Conservation (phyloP, 2,329 filamentous ascomycete genomes). For the Sphaceloma murrayae region DNA sequence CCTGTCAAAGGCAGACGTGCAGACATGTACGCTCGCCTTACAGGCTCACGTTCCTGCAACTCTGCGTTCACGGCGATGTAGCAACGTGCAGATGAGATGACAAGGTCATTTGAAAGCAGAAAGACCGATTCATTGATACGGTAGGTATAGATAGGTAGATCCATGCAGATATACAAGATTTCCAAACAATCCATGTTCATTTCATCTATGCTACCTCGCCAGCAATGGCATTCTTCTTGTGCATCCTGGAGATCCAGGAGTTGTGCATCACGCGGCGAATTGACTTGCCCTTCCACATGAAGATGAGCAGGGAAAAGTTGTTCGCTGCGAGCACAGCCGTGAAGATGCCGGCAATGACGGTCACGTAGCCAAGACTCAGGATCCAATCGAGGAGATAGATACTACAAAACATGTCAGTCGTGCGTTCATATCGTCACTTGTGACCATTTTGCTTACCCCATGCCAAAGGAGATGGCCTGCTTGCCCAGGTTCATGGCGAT, state of each 20-base stretch:
- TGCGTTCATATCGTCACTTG: not conserved
- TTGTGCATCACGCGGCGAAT: constrained; percentile 26
- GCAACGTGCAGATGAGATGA: not conserved
- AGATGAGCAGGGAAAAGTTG: constrained; percentile 28
- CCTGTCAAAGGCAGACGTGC: too few species aligned
- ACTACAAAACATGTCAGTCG: constrained; percentile 20
- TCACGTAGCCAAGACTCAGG: constrained; percentile 26
- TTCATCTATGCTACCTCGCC: constrained; percentile 23
- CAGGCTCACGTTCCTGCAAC: too few species aligned
- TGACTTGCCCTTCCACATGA: constrained; percentile 30
- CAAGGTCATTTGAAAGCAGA: not conserved
- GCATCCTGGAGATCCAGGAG: constrained; percentile 29
- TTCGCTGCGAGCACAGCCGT: constrained; percentile 28
- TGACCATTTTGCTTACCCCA: constrained; percentile 19
- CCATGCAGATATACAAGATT: not conserved
- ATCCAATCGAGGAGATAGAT: constrained; percentile 32
- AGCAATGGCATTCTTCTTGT: constrained; percentile 23
- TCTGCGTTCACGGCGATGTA: too few species aligned
- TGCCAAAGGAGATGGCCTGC: constrained; percentile 30
- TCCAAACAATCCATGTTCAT: constrained; percentile 1
- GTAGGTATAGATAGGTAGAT: not conserved
- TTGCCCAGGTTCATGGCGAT: constrained; percentile 35
- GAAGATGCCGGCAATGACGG: constrained; percentile 31
- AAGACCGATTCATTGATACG: not conserved
- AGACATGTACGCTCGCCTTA: too few species aligned